Conservation (phyloP, 2,329 filamentous ascomycete species). For the Claviceps citrina region DNA sequence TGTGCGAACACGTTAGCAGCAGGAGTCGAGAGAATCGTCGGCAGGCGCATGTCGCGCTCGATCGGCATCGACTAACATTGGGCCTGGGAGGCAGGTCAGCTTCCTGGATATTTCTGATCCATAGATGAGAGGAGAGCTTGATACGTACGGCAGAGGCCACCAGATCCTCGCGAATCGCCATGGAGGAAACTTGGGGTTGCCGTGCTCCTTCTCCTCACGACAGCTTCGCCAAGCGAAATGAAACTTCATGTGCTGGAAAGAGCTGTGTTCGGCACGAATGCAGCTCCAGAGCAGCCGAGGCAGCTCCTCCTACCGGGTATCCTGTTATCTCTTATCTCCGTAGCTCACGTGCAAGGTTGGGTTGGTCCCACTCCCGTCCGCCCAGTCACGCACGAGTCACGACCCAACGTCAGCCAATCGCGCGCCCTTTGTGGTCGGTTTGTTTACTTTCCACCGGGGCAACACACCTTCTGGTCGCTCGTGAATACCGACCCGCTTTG, state of each 20-base stretch:
- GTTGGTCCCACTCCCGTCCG: too few species aligned
- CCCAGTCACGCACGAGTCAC: too few species aligned
- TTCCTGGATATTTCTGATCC: not conserved
- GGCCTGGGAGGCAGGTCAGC: constrained; percentile 15
- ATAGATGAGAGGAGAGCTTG: not conserved
- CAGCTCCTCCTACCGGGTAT: too few species aligned
- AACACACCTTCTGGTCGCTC: constrained; percentile 27
- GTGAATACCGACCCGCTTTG: too few species aligned
- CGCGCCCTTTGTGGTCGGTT: constrained; percentile 9
- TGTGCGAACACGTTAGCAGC: constrained; percentile 20
- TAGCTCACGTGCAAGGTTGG: constrained; percentile 15
- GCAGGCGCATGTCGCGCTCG: not conserved
- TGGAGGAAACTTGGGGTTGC: constrained; percentile 21
- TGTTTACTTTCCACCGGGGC: constrained; percentile 29
- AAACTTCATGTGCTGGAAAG: constrained; percentile 11
- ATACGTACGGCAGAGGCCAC: constrained; percentile 59
- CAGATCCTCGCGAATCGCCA: constrained; percentile 87
- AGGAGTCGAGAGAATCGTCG: not conserved
- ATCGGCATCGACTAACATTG: constrained; percentile 24
- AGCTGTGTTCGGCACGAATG: constrained; percentile 11
- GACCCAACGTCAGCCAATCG: not conserved
- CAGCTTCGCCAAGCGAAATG: constrained; percentile 10
- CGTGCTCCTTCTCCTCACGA: constrained; percentile 10
- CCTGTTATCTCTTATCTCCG: too few species aligned
- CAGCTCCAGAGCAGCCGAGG: constrained; percentile 16